A percentile compares a stretch with the other conserved stretches of the same genome.
phyloP scores from a whole-genome alignment of 768 basidiomycete genomes.

The Russula griseocarnosa region DNA sequence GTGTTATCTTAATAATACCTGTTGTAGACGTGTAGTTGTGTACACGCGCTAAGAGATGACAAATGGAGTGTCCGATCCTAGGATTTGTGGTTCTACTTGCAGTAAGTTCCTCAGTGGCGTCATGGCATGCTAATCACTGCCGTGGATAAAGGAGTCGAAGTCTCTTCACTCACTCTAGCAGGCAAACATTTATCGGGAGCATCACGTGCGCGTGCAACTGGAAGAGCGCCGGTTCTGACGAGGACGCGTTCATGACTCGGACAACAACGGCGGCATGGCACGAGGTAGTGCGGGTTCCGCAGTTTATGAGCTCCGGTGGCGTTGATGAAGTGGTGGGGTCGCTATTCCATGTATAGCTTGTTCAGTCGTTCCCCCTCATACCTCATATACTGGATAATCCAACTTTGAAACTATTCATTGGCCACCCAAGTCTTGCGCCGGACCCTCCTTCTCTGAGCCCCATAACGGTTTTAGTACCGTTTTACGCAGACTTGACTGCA shows the following conservation, averaged over 20 bases:
- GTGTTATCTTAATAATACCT: neutral
- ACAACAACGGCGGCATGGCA: constrained; percentile 36
- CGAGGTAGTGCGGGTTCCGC: neutral
- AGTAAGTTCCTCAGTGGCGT: neutral
- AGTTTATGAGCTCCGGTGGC: constrained; percentile 45
- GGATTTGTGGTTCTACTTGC: neutral
- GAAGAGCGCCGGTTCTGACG: constrained; percentile 29
- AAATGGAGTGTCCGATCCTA: neutral
- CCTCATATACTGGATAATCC: constrained; percentile 43
- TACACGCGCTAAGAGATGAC: neutral
- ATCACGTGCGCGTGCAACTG: constrained; percentile 27
- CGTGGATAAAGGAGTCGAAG: neutral
- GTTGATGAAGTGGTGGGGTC: constrained; percentile 46
- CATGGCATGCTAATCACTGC: neutral
- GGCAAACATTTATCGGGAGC: constrained; percentile 29
- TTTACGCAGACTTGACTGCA: neutral
- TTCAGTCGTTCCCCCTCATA: constrained; percentile 57
- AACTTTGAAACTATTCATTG: constrained; percentile 26
- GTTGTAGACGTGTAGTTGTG: neutral
- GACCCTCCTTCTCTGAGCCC: constrained; percentile 58
- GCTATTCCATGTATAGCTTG: constrained; percentile 42
- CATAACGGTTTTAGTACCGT: constrained; percentile 61
- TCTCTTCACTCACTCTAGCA: constrained; percentile 28
- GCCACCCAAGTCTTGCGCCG: constrained; percentile 35
- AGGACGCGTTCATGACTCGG: constrained; percentile 36